phyloP scores from a whole-genome alignment of 1,284 basidiomycete genomes.

The Rhodotorula sp. region DNA sequence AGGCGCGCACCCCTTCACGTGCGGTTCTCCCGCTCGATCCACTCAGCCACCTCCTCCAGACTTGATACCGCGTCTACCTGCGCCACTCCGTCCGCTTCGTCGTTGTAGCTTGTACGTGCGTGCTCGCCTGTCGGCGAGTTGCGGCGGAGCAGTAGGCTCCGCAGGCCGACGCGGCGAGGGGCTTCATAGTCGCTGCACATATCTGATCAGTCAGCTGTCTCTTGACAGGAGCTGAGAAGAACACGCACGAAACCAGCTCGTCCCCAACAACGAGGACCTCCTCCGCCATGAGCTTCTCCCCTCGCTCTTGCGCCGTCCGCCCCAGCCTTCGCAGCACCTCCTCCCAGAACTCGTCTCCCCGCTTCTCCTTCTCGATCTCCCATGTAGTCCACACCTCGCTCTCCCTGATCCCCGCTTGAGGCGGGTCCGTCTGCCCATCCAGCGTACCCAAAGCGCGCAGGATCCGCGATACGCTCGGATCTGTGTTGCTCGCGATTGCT shows the following conservation, averaged over 20 bases:
- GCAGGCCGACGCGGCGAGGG: constrained; percentile 14
- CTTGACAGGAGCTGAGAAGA: not conserved
- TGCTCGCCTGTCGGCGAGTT: not conserved
- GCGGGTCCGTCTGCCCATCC: not conserved
- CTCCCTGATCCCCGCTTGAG: constrained; percentile 7
- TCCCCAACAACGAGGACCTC: constrained; percentile 38
- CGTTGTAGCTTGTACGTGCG: constrained; percentile 19
- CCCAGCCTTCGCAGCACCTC: constrained; percentile 23
- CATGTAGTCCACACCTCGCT: constrained; percentile 36
- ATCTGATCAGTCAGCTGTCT: not conserved
- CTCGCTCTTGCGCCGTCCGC: not conserved
- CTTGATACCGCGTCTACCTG: constrained; percentile 6
- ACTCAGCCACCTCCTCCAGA: constrained; percentile 15
- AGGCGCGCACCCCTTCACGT: not conserved
- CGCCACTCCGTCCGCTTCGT: constrained; percentile 1
- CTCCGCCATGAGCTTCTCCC: not conserved
- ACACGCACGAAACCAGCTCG: constrained; percentile 27
- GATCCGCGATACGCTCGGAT: constrained; percentile 34
- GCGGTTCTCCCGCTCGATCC: constrained; percentile 7
- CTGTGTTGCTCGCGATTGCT: constrained; percentile 40
- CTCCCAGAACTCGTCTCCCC: constrained; percentile 22
- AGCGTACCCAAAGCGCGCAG: constrained; percentile 37
- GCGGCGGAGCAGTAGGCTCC: constrained; percentile 19
- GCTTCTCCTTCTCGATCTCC: constrained; percentile 30
- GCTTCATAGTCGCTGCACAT: constrained; percentile 25